A percentile compares a stretch with the other conserved stretches of the same genome.
These are phyloP conservation scores for Colletotrichum paranaense DNA, from an alignment of 2,329 filamentous ascomycete species.

Conservation along the genomic window DNA sequence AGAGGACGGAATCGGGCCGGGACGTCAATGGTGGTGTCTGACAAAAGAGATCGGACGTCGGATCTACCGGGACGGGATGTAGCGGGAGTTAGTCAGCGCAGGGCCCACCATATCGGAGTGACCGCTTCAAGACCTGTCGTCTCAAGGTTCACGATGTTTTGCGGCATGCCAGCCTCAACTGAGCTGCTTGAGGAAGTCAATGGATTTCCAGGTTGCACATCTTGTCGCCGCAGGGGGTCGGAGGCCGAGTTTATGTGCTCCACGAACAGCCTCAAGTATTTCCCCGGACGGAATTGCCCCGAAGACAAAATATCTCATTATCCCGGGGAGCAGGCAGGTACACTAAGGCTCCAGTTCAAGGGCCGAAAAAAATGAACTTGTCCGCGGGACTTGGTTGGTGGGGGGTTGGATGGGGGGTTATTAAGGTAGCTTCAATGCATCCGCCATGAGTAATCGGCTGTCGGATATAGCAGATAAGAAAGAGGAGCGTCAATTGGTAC, in stretches of 20 bases:
- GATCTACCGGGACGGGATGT: conserved; percentile 22
- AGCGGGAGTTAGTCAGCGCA: conserved; percentile 26
- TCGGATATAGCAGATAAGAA: conserved; percentile 26
- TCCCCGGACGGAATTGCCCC: neutral
- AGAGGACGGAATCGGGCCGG: conserved; percentile 21
- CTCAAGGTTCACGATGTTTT: neutral
- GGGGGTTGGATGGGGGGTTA: neutral
- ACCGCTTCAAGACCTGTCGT: neutral
- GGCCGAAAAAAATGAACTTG: conserved; percentile 3
- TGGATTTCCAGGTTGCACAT: neutral
- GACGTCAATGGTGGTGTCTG: conserved; percentile 2
- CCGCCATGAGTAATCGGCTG: neutral
- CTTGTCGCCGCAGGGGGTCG: neutral
- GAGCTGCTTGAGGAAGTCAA: neutral
- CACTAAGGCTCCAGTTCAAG: neutral
- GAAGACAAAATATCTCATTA: neutral
- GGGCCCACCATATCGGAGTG: conserved; percentile 1
- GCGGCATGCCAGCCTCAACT: no score
- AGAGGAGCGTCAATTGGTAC: conserved; percentile 17
- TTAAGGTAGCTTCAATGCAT: neutral
- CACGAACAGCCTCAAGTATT: neutral
- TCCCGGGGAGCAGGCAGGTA: neutral
- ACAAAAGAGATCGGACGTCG: conserved; percentile 20
- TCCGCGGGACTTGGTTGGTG: conserved; percentile 12
- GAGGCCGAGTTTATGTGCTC: neutral